Base-by-base conservation (phyloP, 1,139 yeast species). In the Magnusiomyces suaveolens region DNA sequence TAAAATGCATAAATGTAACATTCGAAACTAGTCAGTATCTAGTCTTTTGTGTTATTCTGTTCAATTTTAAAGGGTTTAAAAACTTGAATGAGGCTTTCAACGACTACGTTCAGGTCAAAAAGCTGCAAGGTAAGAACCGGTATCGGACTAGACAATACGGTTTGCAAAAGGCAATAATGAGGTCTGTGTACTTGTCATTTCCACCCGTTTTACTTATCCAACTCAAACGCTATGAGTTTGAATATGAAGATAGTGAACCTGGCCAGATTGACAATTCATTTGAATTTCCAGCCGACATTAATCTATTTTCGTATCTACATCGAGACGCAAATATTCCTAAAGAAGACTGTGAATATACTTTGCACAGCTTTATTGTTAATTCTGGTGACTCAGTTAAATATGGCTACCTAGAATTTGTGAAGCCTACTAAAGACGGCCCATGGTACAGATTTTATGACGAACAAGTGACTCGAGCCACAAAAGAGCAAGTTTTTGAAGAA, bases 401-500 rank as follows among this genome's bases (percentile, higher is more conserved):
- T 25, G 98, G 94, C 67, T 92, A 92, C 68, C 94, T 92, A 66
- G 94, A 98, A 0, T 78, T 92, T 81, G 83, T 94, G 55, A 89
- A 84, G 66, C 97, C 98, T 1, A 77, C 77, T 41, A 74, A 79
- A 8, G 78, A 79, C 46, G 81, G 83, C 55, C 73, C 80, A 23
- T 94, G 98, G 99, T 83, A 80, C 66, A 78, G 92, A 65, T 92
- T 90, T 73, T 98, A 92, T 68, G 99, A 92, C 68, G 98, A 92
- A 64, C 81, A 83, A 58, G 99, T 94, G 43, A 87, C 95, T 77
- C 80, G 82, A 61, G 97, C 87, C 1, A 86, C 96, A 0, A 76
- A 79, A 52, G 77, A 78, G 58, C 96, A 90, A 64, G 98, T 88
- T 0, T 84, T 90, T 64, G 92, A 89, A 51, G 96, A 88, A 55